A percentile compares a stretch with the other conserved stretches of the same genome.
Evolutionary conservation across 106 monocot species (phyloP).

Genomic region (Iris macrosiphon): DNA sequence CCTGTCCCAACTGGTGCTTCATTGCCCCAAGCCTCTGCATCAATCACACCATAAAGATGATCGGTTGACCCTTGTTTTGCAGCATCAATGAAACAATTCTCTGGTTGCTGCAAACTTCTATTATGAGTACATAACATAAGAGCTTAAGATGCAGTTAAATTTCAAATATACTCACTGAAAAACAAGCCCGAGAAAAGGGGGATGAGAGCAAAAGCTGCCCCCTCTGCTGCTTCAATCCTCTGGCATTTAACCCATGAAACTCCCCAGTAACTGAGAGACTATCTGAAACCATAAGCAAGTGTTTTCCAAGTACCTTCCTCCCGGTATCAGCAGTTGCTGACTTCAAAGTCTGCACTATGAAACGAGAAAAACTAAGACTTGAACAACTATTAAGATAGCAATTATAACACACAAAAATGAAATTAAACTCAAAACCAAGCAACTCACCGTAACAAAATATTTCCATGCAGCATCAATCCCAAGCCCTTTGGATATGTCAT

Average conservation of each 20-base stretch:
- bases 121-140: too few species aligned
- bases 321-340: slow-evolving; percentile 48
- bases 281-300: slow-evolving; percentile 64
- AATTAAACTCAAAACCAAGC: neutral
- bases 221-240: slow-evolving; percentile 56
- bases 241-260: slow-evolving; percentile 60
- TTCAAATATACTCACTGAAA: slow-evolving; percentile 49
- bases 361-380: slow-evolving; percentile 8
- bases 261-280: slow-evolving; percentile 67
- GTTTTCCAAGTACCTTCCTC: slow-evolving; percentile 44
- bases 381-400: neutral
- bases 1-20: slow-evolving; percentile 70
- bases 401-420: neutral
- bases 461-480: slow-evolving; percentile 70
- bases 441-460: slow-evolving; percentile 56
- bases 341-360: slow-evolving; percentile 57
- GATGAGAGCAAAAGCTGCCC: slow-evolving; percentile 28
- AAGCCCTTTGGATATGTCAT: slow-evolving; percentile 25
- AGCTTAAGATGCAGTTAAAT: too few species aligned
- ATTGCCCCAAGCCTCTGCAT: slow-evolving; percentile 82
- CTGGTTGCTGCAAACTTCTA: slow-evolving; percentile 50
- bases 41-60: slow-evolving; percentile 58
- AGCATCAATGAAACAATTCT: slow-evolving; percentile 55
- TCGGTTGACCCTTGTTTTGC: slow-evolving; percentile 56
- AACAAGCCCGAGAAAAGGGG: slow-evolving; percentile 71